Conservation (phyloP, 1,139 yeast species). For the Diutina pseudorugosa region DNA sequence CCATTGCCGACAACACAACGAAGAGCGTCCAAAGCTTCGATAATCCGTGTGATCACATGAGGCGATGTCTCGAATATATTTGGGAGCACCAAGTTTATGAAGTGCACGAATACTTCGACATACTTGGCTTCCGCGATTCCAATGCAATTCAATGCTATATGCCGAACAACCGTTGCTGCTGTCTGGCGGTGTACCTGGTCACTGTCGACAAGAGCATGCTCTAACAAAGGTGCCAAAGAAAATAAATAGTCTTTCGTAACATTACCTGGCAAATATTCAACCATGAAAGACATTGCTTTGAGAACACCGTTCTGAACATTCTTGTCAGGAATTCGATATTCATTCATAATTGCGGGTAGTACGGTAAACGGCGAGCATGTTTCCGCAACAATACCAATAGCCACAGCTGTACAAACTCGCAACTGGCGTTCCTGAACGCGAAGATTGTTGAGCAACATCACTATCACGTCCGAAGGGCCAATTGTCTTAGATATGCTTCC, state of each 20-base stretch:
- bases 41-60: conserved; percentile 73
- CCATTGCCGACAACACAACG: conserved; percentile 72
- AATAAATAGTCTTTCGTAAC: conserved; percentile 75
- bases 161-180: conserved; percentile 80
- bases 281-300: conserved; percentile 85
- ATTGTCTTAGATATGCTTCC: conserved; percentile 86
- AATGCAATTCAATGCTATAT: conserved; percentile 62
- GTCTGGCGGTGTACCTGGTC: conserved; percentile 94
- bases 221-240: conserved; percentile 68
- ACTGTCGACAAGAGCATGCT: conserved; percentile 84
- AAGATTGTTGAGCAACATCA: conserved; percentile 70
- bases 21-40: conserved; percentile 73
- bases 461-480: conserved; percentile 93
- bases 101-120: conserved; percentile 47
- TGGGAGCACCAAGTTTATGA: conserved; percentile 66
- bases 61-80: conserved; percentile 90
- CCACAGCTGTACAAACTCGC: conserved; percentile 96
- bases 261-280: conserved; percentile 75
- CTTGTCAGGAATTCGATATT: conserved; percentile 82
- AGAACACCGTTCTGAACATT: conserved; percentile 94
- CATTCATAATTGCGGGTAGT: conserved; percentile 94
- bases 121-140: conserved; percentile 72
- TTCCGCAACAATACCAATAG: conserved; percentile 94
- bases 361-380: conserved; percentile 91
- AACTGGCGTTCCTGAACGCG: conserved; percentile 92